phyloP scores from a whole-genome alignment of 108 stramenopile species.

The Nannochloropsis gaditana region DNA sequence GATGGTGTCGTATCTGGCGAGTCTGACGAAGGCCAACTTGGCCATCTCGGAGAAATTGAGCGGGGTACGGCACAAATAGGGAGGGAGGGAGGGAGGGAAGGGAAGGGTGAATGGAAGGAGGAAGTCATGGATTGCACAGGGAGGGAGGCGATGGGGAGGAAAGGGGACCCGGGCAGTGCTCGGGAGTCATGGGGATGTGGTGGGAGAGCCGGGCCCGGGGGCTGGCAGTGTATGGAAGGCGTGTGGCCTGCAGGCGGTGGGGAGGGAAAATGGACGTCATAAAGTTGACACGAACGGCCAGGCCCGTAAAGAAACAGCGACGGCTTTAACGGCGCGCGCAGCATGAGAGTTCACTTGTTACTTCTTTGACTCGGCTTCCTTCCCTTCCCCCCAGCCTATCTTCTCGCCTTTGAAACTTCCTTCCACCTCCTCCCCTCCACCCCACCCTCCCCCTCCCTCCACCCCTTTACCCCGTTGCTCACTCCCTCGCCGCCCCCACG shows the following conservation, averaged over 20 bases:
- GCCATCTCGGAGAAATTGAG: conserved; percentile 83
- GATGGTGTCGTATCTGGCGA: conserved; percentile 91
- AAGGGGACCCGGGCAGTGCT: not conserved
- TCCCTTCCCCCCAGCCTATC: too few relatives aligned
- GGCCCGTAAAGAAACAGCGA: not conserved
- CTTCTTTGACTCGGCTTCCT: too few relatives aligned
- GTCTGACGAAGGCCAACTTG: conserved; percentile 83
- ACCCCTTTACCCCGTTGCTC: not conserved
- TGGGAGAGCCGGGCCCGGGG: not conserved
- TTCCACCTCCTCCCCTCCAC: too few relatives aligned
- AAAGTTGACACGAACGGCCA: not conserved
- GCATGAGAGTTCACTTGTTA: too few relatives aligned
- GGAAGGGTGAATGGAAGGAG: conserved; percentile 23
- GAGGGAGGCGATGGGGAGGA: not conserved
- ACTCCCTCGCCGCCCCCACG: not conserved
- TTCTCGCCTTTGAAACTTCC: too few relatives aligned
- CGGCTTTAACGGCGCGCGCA: not conserved
- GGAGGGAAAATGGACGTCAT: not conserved
- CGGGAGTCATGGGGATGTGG: not conserved
- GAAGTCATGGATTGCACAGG: not conserved
- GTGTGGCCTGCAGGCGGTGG: not conserved
- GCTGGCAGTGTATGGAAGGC: not conserved
- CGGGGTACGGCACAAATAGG: not conserved
- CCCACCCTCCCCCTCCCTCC: not conserved
- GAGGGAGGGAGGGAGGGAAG: not conserved